Evolutionary conservation across 2,329 filamentous ascomycete species (phyloP), one percentile per base, ranked within the genome.

Genomic region (Scedosporium minutisporum): DNA sequence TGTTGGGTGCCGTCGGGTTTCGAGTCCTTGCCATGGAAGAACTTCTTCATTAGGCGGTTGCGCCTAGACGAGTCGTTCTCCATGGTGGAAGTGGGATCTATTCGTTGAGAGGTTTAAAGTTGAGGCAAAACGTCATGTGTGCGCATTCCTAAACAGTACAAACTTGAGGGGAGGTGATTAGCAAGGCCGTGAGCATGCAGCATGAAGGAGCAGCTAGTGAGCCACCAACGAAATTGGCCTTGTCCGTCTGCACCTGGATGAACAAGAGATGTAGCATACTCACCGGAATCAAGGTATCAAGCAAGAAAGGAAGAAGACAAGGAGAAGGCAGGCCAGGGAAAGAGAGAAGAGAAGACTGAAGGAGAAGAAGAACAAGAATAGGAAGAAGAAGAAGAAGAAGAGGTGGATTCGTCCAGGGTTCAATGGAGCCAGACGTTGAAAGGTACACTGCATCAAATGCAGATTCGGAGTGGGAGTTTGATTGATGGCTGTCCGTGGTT

Each of bases 31-130:
- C 21, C 51, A 55, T 72, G 72, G 63, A 86, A 86, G 63, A 87
- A 76, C 76, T 85, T 86, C 66, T 84, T 84, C 80, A 87, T 87
- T 57, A 87, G 73, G 65, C 85, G 83, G 68, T 79, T 79, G 68
- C 79, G 76, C 71, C 75, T 79, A 42, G 79, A 78, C 73, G 70
- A 64, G 79, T 61, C 76, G 73, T 78, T 79, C 69, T 81, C 79
- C 76, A 80, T 81, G 64, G 6, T 33, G 25, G 7, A n/a, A 29
- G 33, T 38, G n/a, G 51, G 23, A 42, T 25, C n/a, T 48, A 9
- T 27, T 44, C 51, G 38, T 46, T 25, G 27, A 6, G 12, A 33
- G 57, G 59, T 18, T 33, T 61, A 55, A 18, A 14, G 51, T 55
- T 10, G 51, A 27, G 21, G 23, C 51, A 23, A 55, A 16, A 55